Conservation (phyloP, 1,284 basidiomycete species). For the Ustilago vetiveriae region DNA sequence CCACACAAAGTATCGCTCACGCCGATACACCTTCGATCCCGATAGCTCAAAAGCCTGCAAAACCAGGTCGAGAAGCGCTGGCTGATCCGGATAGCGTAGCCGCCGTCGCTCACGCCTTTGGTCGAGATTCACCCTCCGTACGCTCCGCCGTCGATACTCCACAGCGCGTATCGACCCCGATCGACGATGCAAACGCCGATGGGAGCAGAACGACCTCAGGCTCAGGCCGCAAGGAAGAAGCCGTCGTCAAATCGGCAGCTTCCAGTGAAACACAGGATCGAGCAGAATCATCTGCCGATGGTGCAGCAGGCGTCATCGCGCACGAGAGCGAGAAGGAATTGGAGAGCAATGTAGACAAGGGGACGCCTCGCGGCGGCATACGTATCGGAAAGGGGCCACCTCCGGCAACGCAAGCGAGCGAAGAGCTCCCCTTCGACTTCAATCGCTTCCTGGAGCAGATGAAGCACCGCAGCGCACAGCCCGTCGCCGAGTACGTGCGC, state of each 20-base stretch:
- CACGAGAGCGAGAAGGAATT: not conserved
- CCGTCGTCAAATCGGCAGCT: not conserved
- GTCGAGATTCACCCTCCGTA: slow-evolving; percentile 37
- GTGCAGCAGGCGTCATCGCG: not conserved
- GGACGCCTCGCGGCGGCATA: slow-evolving; percentile 23
- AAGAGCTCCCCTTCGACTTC: slow-evolving; percentile 65
- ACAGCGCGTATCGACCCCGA: slow-evolving; percentile 18
- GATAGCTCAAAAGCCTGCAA: not conserved
- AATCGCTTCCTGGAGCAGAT: slow-evolving; percentile 67
- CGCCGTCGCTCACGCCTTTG: slow-evolving; percentile 52
- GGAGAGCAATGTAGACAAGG: not conserved
- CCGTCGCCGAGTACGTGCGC: slow-evolving; percentile 65
- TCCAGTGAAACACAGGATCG: not conserved
- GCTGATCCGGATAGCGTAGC: slow-evolving; percentile 47
- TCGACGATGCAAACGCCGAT: not conserved
- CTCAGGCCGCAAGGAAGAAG: not conserved
- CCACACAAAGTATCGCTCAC: not conserved
- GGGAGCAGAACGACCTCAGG: too few species aligned
- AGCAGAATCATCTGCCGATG: not conserved
- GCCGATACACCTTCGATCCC: slow-evolving; percentile 9
- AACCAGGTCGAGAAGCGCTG: slow-evolving; percentile 20
- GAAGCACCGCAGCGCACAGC: slow-evolving; percentile 62
- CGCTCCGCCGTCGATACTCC: slow-evolving; percentile 28
- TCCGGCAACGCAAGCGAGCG: slow-evolving; percentile 45
- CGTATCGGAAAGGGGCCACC: slow-evolving; percentile 59